These are phyloP conservation scores for Grosmannia huntii DNA, from an alignment of 2,329 filamentous ascomycete genomes.

Conservation along the genomic window DNA sequence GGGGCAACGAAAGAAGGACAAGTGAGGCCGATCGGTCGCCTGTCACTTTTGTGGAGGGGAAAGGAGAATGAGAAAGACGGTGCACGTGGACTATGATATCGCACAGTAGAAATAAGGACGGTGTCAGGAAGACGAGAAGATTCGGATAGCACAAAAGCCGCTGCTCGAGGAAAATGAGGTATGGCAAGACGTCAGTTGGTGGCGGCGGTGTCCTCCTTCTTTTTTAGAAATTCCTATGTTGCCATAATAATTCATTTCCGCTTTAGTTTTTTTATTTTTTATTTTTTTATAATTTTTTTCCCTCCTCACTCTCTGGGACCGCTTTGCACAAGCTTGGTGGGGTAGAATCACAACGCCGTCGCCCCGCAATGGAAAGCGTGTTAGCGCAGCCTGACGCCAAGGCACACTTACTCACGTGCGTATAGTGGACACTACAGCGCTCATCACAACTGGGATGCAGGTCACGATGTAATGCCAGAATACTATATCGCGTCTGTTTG, in stretches of 20 bases:
- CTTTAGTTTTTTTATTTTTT: neutral
- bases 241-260: neutral
- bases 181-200: slow-evolving; percentile 1
- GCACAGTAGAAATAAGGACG: neutral
- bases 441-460: no score
- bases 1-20: neutral
- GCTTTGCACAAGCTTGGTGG: slow-evolving; percentile 1
- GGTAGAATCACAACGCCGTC: neutral
- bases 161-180: neutral
- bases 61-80: neutral
- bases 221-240: neutral
- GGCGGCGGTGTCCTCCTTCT: slow-evolving; percentile 1
- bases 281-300: neutral
- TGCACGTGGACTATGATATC: neutral
- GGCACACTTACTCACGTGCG: neutral
- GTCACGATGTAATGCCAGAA: neutral
- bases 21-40: neutral
- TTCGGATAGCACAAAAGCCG: neutral
- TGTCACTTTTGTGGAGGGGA: neutral
- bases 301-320: neutral
- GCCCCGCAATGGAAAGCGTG: neutral
- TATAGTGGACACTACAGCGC: neutral
- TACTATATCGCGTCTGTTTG: neutral
- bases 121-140: neutral
- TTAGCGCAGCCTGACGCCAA: slow-evolving; percentile 1